These are phyloP conservation scores for Cercospora citrullina DNA, from an alignment of 2,329 filamentous ascomycete genomes.

Conservation along the genomic window DNA sequence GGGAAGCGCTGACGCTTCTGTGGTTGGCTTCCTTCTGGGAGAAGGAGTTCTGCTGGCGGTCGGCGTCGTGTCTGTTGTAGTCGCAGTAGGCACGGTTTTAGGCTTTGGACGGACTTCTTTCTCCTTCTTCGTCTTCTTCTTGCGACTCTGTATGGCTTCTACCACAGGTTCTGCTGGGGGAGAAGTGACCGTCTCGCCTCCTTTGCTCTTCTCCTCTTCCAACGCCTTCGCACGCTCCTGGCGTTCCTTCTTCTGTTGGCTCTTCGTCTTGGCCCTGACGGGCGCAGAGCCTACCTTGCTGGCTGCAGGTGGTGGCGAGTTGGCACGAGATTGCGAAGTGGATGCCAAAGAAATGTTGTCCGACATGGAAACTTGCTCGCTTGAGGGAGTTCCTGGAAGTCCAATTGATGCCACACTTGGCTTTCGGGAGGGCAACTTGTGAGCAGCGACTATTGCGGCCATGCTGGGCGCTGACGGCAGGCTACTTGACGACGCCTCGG, in stretches of 20 bases:
- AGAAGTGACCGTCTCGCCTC: constrained; percentile 50
- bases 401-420: constrained; percentile 59
- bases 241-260: constrained; percentile 70
- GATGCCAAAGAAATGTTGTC: constrained; percentile 75
- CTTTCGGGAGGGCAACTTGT: constrained; percentile 52
- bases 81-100: constrained; percentile 31
- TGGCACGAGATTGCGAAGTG: constrained; percentile 69
- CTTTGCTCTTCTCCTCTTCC: constrained; percentile 49
- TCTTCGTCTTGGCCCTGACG: constrained; percentile 71
- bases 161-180: constrained; percentile 54
- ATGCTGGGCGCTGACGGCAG: constrained; percentile 42
- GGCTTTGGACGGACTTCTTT: constrained; percentile 36
- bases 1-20: constrained; percentile 14
- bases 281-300: constrained; percentile 67
- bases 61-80: constrained; percentile 32
- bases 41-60: constrained; percentile 36
- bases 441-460: constrained; percentile 35
- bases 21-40: constrained; percentile 17
- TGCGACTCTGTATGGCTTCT: constrained; percentile 74
- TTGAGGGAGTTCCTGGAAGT: constrained; percentile 70
- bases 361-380: constrained; percentile 65
- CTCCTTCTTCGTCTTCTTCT: constrained; percentile 79
- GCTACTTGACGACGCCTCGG: constrained; percentile 54
- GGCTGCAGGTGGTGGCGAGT: constrained; percentile 64
- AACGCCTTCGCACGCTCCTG: constrained; percentile 46